These are phyloP conservation scores for Fusarium ambrosium DNA, from an alignment of 2,329 filamentous ascomycete species.

Conservation along the genomic window DNA sequence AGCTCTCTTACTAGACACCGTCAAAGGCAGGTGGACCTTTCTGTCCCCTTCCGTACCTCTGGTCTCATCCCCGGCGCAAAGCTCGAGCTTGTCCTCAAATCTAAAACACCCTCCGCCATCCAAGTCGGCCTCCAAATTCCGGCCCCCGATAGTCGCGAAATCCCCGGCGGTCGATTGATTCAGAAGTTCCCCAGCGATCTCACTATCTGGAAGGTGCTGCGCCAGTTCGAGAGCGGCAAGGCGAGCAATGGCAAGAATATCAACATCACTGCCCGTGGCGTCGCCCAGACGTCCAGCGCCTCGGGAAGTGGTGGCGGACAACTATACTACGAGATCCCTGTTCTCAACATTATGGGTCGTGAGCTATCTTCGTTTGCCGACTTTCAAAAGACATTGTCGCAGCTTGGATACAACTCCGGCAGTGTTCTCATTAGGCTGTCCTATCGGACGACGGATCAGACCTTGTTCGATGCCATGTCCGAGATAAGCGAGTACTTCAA, in stretches of 20 bases:
- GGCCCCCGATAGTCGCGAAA: conserved; percentile 73
- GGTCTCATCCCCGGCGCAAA: conserved; percentile 89
- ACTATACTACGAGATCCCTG: conserved; percentile 89
- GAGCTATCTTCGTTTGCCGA: conserved; percentile 83
- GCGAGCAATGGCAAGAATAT: conserved; percentile 71
- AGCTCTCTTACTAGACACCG: conserved; percentile 70
- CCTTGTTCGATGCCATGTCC: conserved; percentile 86
- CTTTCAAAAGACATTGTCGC: conserved; percentile 88
- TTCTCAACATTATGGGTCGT: conserved; percentile 85
- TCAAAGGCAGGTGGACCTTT: conserved; percentile 88
- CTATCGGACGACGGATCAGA: conserved; percentile 81
- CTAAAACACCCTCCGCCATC: conserved; percentile 86
- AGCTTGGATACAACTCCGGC: conserved; percentile 89
- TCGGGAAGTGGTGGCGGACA: conserved; percentile 74
- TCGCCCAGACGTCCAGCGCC: conserved; percentile 72
- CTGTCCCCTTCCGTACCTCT: conserved; percentile 84
- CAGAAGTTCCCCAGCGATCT: conserved; percentile 92
- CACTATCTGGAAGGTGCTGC: conserved; percentile 88
- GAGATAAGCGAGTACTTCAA: conserved; percentile 84
- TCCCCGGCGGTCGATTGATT: conserved; percentile 76
- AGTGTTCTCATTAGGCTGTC: conserved; percentile 82
- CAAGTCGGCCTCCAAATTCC: conserved; percentile 91
- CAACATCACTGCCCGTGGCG: conserved; percentile 87
- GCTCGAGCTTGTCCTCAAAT: conserved; percentile 89
- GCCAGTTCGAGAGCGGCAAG: conserved; percentile 87